Conservation (phyloP, 2,329 filamentous ascomycete species). For the Arachnomyces sp. region DNA sequence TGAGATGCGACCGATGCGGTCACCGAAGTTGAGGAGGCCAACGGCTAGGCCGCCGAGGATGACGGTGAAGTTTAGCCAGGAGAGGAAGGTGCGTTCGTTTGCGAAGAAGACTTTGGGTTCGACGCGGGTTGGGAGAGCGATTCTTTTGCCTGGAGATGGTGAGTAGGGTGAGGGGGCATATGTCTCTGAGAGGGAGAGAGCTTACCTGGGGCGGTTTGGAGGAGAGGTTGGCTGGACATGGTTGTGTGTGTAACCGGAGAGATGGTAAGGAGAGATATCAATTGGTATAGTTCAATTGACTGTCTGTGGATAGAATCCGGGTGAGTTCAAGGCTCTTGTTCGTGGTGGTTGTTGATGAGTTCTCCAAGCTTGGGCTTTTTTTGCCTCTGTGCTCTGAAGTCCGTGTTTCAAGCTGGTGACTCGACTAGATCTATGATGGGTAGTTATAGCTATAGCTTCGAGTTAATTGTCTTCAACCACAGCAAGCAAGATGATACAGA, state of each 20-base stretch:
- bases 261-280: background rate
- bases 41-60: slow-evolving; percentile 94
- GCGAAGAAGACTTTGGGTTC: slow-evolving; percentile 99
- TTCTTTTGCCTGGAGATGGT: slow-evolving; percentile 72
- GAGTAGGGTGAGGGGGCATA: slow-evolving; percentile 4
- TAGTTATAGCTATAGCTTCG: too few species aligned
- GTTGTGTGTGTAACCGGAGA: slow-evolving; percentile 19
- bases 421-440: too few species aligned
- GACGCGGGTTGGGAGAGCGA: slow-evolving; percentile 93
- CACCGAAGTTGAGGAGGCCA: slow-evolving; percentile 96
- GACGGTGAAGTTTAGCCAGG: slow-evolving; percentile 99
- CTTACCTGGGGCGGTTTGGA: slow-evolving; percentile 85
- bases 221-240: slow-evolving; percentile 95
- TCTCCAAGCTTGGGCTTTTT: too few species aligned
- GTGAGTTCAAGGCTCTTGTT: too few species aligned
- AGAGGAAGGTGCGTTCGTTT: slow-evolving; percentile 98
- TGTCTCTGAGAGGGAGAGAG: slow-evolving; percentile 7
- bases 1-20: slow-evolving; percentile 86
- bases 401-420: too few species aligned
- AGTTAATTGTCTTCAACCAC: too few species aligned
- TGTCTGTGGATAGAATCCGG: slow-evolving; percentile 19
- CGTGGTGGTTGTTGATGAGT: too few species aligned
- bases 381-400: too few species aligned
- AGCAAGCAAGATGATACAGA: too few species aligned
- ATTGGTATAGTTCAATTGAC: too few species aligned